Evolutionary conservation across 805 yeast species (phyloP).

Genomic region (Schwanniomyces yamadae): DNA sequence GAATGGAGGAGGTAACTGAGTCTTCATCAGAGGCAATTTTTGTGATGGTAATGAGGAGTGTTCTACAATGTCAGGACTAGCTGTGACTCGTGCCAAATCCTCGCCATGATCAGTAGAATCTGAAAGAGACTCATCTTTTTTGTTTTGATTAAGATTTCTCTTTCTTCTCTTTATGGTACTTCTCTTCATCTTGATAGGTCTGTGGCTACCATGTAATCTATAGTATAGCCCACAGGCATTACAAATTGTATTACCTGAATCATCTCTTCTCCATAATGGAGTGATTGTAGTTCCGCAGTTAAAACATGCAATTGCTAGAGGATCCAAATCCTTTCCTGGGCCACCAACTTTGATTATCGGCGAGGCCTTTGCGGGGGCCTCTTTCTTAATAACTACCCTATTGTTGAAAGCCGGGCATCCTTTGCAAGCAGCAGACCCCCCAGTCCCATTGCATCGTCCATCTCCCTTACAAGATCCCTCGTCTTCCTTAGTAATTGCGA

Average conservation of each 20-base stretch:
- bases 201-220: constrained; percentile 69
- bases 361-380: not conserved
- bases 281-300: constrained; percentile 85
- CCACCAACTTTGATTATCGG: constrained; percentile 3
- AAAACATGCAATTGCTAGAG: constrained; percentile 71
- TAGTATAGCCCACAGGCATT: constrained; percentile 85
- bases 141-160: constrained; percentile 31
- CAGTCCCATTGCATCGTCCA: constrained; percentile 85
- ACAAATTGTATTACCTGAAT: constrained; percentile 78
- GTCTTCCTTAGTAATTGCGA: constrained; percentile 35
- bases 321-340: constrained; percentile 25
- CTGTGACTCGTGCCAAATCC: not conserved
- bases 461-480: constrained; percentile 70
- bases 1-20: constrained; percentile 6
- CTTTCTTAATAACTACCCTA: constrained; percentile 44
- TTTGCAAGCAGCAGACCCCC: constrained; percentile 75
- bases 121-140: constrained; percentile 6
- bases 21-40: not conserved
- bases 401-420: constrained; percentile 86
- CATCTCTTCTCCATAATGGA: constrained; percentile 85
- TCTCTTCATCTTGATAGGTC: constrained; percentile 76
- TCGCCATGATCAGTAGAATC: not conserved
- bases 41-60: not conserved
- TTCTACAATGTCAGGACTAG: not conserved
- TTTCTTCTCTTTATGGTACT: constrained; percentile 73